Base-by-base conservation (phyloP, 192 early-diverging fungal genomes). In the Backusella psychrophila region DNA sequence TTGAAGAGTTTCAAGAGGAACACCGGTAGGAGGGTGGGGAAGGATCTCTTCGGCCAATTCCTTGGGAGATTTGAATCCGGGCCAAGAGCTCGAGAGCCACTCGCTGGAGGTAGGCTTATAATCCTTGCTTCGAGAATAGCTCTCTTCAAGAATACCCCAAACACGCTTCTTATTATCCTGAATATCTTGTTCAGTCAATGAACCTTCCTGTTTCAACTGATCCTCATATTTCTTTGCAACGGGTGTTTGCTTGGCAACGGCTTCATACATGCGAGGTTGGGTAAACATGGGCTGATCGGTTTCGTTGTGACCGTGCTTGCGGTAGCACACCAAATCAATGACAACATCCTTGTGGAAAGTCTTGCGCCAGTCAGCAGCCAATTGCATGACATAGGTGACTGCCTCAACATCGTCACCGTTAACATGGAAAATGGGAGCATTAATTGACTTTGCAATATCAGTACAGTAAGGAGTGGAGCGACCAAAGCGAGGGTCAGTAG, bases 271-370 rank as follows among this genome's bases (percentile, higher is more conserved):
- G 80, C 92, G 90, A 59, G 98, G 98, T 83, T 99, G 98, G 36
- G 98, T 99, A 88, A 99, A 99, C 81, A 89, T 91, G 66, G 98
- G 98, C 85, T 99, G 96, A 87, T 99, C 98, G 38, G 95, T 96
- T 86, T 99, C 98, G 87, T 99, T 99, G 92, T 99, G 98, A 66
- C 98, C 98, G 73, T 99, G 92, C 81, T 93, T 93, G 71, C 98
- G 92, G 91, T 99, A 99, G 79, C 98, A 95, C 36, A 99, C 95
- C 77, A 99, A 89, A 72, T 99, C 97, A 74, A 99, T 85, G 14
- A 99, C 96, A 75, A 97, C 94, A 88, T 97, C 96, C 80, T 94
- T 96, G 85, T 96, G 95, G 92, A 95, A 99, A 73, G 85, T 94
- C 69, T 94, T 91, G 74, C 98, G 91, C 96, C 96, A 99, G 83